These are phyloP conservation scores for Hygrophila difformis DNA, from an alignment of 257 asterid species.

Conservation along the genomic window DNA sequence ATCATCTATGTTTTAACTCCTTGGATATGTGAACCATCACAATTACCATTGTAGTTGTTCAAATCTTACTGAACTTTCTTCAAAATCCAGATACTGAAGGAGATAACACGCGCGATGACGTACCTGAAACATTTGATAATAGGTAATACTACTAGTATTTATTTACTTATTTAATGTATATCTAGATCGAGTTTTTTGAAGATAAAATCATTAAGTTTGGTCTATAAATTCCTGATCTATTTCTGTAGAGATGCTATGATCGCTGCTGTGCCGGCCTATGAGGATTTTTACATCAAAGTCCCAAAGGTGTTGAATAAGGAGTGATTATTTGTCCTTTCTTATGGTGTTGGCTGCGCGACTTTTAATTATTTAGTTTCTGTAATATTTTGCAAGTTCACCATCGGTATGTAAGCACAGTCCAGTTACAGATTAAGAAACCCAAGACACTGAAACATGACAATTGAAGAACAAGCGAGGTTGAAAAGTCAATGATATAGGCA, in stretches of 20 bases:
- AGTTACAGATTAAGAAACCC: no score
- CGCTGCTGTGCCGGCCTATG: conserved; percentile 56
- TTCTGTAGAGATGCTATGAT: conserved; percentile 55
- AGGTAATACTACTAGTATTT: conserved; percentile 21
- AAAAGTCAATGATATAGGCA: no score
- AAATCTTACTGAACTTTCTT: conserved; percentile 4
- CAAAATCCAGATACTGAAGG: conserved; percentile 56
- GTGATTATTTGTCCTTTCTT: no score
- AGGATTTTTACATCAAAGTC: conserved; percentile 75
- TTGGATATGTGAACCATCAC: background rate
- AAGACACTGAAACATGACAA: no score
- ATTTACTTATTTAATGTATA: background rate
- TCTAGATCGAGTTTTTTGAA: no score
- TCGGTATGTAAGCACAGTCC: no score
- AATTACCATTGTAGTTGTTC: background rate
- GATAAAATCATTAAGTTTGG: background rate
- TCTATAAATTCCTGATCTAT: background rate
- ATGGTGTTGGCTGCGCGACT: no score
- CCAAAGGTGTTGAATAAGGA: conserved; percentile 80
- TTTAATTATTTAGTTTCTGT: no score
- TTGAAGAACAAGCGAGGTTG: no score
- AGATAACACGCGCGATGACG: conserved; percentile 42
- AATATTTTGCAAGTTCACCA: no score
- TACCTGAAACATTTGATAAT: conserved; percentile 47
- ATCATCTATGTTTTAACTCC: background rate